A percentile compares a stretch with the other conserved stretches of the same genome.
These are phyloP conservation scores for Lactarius pseudohatsudake DNA, from an alignment of 768 basidiomycete genomes.

Conservation along the genomic window DNA sequence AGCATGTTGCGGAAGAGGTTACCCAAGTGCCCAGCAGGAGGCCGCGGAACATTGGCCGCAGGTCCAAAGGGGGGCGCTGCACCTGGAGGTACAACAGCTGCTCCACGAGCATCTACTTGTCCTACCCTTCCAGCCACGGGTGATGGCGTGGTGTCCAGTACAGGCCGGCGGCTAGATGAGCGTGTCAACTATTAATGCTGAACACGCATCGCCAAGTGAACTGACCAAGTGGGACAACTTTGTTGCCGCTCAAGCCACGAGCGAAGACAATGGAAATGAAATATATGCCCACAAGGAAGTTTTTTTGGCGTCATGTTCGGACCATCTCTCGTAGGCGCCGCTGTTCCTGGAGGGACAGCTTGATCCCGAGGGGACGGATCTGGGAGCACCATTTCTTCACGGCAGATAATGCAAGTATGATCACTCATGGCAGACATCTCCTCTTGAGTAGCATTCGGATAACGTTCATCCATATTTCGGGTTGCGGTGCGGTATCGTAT, in stretches of 20 bases:
- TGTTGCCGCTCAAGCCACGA: constrained; percentile 99
- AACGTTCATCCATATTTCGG: constrained; percentile 92
- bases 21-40: constrained; percentile 36
- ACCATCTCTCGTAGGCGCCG: constrained; percentile 48
- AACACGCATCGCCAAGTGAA: constrained; percentile 20
- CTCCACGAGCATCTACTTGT: constrained; percentile 26
- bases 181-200: constrained; percentile 13
- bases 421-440: constrained; percentile 83
- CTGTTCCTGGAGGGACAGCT: constrained; percentile 29
- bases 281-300: constrained; percentile 94
- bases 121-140: constrained; percentile 20
- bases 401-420: constrained; percentile 95
- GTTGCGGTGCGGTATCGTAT: constrained; percentile 93
- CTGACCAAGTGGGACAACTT: constrained; percentile 97
- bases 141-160: constrained; percentile 21
- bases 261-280: constrained; percentile 95
- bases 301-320: constrained; percentile 97
- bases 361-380: constrained; percentile 29
- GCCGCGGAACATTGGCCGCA: constrained; percentile 40
- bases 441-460: constrained; percentile 87
- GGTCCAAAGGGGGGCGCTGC: constrained; percentile 35
- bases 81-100: constrained; percentile 35
- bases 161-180: constrained; percentile 29
- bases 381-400: constrained; percentile 83
- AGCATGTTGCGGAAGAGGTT: constrained; percentile 27